These are phyloP conservation scores for Xylaria castorea DNA, from an alignment of 495 filamentous ascomycete species.

Conservation along the genomic window DNA sequence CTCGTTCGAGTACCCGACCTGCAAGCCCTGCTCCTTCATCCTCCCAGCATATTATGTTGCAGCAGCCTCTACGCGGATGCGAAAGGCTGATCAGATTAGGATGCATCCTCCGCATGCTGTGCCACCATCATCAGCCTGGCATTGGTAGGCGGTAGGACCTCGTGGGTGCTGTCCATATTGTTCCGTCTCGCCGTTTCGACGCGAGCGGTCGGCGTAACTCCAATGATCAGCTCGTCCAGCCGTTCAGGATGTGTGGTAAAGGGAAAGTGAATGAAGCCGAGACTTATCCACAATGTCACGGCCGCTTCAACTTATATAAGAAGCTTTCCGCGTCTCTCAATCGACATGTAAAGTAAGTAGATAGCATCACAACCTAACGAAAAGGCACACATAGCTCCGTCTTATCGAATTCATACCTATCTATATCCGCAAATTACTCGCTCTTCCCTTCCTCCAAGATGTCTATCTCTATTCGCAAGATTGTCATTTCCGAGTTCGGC, in stretches of 20 bases:
- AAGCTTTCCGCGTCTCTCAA: neutral
- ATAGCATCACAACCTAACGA: neutral
- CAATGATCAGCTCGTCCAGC: neutral
- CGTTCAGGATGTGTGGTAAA: neutral
- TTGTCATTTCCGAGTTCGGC: slow-evolving; percentile 46
- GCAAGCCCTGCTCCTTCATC: neutral
- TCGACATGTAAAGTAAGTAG: neutral
- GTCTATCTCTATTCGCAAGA: slow-evolving; percentile 46
- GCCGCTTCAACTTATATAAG: slow-evolving; percentile 4
- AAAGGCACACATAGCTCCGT: neutral
- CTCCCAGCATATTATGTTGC: neutral
- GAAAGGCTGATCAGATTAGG: neutral
- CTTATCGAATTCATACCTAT: neutral
- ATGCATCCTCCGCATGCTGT: neutral
- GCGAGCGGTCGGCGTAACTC: neutral
- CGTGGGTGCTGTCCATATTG: neutral
- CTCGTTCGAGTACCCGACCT: no score
- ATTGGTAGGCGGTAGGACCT: neutral
- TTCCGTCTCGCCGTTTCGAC: slow-evolving; percentile 2
- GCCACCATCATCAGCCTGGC: neutral
- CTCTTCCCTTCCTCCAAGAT: neutral
- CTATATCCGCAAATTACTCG: neutral
- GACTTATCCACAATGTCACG: neutral
- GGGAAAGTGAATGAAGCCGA: neutral
- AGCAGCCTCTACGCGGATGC: neutral